Evolutionary conservation across 768 basidiomycete genomes (phyloP), one percentile per base, ranked within the genome.

Genomic region (Neoboletus magnificus): DNA sequence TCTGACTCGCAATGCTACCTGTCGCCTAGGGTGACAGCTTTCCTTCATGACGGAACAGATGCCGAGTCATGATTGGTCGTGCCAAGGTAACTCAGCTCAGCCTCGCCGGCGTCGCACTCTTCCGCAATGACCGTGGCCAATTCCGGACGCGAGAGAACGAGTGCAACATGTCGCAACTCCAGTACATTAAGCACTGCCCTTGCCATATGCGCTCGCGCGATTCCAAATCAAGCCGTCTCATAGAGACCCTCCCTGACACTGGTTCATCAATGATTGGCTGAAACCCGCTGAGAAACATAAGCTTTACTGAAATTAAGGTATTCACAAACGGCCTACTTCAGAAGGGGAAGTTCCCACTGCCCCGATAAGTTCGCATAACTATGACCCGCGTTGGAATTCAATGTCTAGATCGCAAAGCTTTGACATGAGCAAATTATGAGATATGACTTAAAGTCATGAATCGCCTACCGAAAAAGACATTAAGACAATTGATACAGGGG

Each of bases 111-210:
- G 25, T 39, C 36, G 50, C 29, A 51, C 25, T 47, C 46, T 33
- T 59, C 66, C 61, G 65, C 47, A 40, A 63, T 69, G 48, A 68
- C 49, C 66, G 64, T 54, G 66, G 65, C 42, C 66, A 50, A 57
- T 53, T 50, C 55, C 3, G 4, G 9, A 16, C 23, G 9, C 16
- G 37, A 33, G 2, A 49, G 22, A 41, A 18, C 47, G 27, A 13
- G 22, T 23, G 30, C 48, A 57, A 43, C 43, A 11, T 51, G 47
- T 45, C 41, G 27, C 45, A 55, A n/a, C 15, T 20, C 16, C 29
- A 29, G 30, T 10, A 54, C 46, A 60, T 50, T 15, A 52, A 54
- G 45, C 61, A 62, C 58, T 39, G 62, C 57, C 61, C 25, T 53
- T 54, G 35, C 41, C 42, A 39, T 51, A 48, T 42, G 52, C 45